Conservation (phyloP, 331 rosid genomes). For the Erythrophleum ivorense region DNA sequence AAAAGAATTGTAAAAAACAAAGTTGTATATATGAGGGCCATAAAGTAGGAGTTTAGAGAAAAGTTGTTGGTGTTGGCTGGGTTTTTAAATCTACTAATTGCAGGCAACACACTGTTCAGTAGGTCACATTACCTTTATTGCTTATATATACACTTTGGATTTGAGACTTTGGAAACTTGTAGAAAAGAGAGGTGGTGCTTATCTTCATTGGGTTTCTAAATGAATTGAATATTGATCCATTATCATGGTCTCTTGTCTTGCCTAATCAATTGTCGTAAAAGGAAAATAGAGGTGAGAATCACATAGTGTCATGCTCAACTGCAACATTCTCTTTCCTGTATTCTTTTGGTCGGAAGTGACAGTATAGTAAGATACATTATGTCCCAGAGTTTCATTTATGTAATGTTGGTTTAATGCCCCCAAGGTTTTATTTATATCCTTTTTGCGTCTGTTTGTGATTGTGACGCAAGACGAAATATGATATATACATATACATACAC, state of each 20-base stretch:
- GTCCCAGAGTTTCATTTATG: background rate
- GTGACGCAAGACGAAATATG: background rate
- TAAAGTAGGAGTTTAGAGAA: constrained; percentile 22
- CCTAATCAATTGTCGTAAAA: background rate
- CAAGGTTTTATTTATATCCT: background rate
- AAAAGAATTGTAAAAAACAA: background rate
- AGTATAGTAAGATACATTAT: background rate
- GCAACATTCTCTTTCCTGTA: constrained; percentile 34
- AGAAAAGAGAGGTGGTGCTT: constrained; percentile 15
- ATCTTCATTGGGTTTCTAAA: constrained; percentile 27
- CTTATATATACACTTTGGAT: background rate
- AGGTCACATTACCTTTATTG: constrained; percentile 31
- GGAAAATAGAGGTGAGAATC: constrained; percentile 27
- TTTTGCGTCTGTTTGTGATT: background rate
- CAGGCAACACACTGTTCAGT: too few relatives aligned
- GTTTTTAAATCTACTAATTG: constrained; percentile 7
- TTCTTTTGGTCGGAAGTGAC: constrained; percentile 38
- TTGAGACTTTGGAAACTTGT: constrained; percentile 24
- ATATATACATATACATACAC: background rate
- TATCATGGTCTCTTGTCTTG: background rate
- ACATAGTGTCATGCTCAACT: constrained; percentile 24
- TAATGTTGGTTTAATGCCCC: background rate
- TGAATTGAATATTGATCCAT: constrained; percentile 6
- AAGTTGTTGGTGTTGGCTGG: constrained; percentile 3
- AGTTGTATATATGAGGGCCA: background rate